phyloP scores from a whole-genome alignment of 202 grass and related monocot genomes.

The Eragrostis tef region DNA sequence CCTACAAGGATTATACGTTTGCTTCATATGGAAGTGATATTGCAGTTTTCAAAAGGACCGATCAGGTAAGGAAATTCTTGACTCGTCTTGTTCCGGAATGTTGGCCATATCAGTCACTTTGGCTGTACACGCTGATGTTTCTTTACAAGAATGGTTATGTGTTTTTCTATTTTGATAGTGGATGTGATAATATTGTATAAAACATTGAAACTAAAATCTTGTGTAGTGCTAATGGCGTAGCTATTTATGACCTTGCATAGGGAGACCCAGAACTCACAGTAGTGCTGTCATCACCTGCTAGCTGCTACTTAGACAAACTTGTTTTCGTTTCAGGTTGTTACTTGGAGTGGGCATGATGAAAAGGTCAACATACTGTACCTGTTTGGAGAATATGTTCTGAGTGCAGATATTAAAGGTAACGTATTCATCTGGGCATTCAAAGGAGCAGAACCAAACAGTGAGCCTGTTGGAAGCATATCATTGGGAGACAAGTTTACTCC shows the following conservation, averaged over 20 bases:
- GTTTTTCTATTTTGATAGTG: not conserved
- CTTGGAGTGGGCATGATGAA: conserved; percentile 81
- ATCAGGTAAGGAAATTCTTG: conserved; percentile 57
- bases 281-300: conserved; percentile 2
- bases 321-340: conserved; percentile 69
- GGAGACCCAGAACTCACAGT: conserved; percentile 13
- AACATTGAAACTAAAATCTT: not conserved
- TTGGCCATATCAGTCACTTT: not conserved
- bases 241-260: conserved; percentile 19
- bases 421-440: conserved; percentile 87
- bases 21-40: conserved; percentile 82
- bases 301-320: conserved; percentile 28
- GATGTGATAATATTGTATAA: not conserved
- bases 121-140: not conserved
- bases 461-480: conserved; percentile 80
- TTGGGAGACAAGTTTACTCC: conserved; percentile 72
- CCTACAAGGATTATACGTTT: conserved; percentile 82
- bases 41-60: conserved; percentile 79
- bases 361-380: conserved; percentile 78
- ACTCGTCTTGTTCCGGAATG: not conserved
- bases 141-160: not conserved
- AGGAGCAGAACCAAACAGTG: conserved; percentile 64
- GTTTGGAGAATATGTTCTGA: conserved; percentile 85
- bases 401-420: conserved; percentile 79
- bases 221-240: not conserved